Evolutionary conservation across 441 rosid genomes (phyloP).

Genomic region (Gossypium lobatum): DNA sequence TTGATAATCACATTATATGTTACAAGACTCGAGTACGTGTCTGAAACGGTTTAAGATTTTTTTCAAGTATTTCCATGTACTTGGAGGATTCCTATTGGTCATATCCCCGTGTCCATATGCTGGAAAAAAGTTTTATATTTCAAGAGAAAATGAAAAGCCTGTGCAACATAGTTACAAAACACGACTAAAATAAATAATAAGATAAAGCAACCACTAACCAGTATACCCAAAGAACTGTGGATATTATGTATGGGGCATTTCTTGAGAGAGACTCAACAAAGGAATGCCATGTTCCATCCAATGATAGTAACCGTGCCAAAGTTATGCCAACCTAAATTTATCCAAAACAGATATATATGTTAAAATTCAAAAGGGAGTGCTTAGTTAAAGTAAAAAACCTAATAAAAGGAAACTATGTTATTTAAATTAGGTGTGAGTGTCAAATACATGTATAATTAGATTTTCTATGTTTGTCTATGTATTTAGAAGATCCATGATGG

Average conservation of each 20-base stretch:
- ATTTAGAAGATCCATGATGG: neutral
- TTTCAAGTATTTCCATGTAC: neutral
- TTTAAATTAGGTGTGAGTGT: neutral
- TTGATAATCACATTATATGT: neutral
- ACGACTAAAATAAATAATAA: conserved; percentile 1
- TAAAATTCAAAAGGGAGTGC: conserved; percentile 1
- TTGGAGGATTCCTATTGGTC: neutral
- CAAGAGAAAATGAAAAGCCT: neutral
- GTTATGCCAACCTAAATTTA: conserved; percentile 63
- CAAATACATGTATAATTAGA: neutral
- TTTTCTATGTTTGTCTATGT: neutral
- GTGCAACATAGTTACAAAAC: neutral
- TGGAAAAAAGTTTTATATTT: neutral
- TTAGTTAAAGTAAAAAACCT: neutral
- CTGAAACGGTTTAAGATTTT: neutral
- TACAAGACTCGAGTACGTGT: neutral
- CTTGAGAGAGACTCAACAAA: conserved; percentile 58
- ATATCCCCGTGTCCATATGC: neutral
- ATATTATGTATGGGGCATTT: conserved; percentile 52
- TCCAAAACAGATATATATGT: neutral
- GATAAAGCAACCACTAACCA: conserved; percentile 41
- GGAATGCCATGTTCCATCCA: conserved; percentile 79
- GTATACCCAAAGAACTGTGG: conserved; percentile 77
- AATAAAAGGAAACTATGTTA: neutral
- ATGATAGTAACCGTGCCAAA: conserved; percentile 58